Evolutionary conservation across 345 rosid species (phyloP).

Genomic region (Aurinia saxatilis): DNA sequence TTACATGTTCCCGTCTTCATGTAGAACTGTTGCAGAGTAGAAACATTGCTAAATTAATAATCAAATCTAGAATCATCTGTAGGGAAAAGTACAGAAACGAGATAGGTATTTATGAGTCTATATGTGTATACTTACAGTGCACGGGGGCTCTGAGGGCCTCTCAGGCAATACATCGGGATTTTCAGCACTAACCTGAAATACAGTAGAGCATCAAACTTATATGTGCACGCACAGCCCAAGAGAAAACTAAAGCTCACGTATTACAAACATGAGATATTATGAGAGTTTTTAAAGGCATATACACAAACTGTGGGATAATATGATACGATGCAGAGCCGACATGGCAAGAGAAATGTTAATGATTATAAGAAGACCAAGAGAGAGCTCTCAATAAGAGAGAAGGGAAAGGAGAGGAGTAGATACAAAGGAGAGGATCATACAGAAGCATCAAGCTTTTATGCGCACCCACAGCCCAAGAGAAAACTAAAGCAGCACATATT

Average conservation of each 20-base stretch:
- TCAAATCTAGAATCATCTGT: slow-evolving; percentile 6
- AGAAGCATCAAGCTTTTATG: no score
- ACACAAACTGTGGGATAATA: background rate
- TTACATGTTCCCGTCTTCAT: slow-evolving; percentile 90
- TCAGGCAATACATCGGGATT: slow-evolving; percentile 53
- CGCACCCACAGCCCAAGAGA: background rate
- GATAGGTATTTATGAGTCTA: background rate
- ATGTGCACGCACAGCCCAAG: background rate
- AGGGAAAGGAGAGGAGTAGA: no score
- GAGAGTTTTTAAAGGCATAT: background rate
- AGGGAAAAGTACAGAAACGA: background rate
- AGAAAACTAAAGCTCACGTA: slow-evolving; percentile 3
- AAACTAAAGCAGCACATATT: slow-evolving; percentile 1
- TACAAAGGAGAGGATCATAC: no score
- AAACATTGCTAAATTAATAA: slow-evolving; percentile 19
- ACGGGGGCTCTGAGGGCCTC: slow-evolving; percentile 73
- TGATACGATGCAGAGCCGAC: no score
- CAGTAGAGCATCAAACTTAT: slow-evolving; percentile 11
- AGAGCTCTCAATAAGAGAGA: no score
- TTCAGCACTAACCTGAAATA: slow-evolving; percentile 51
- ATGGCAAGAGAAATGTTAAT: no score
- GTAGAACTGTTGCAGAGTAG: slow-evolving; percentile 56
- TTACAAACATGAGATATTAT: background rate
- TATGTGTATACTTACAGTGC: slow-evolving; percentile 56
- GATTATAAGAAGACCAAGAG: no score